Percentiles rank a stretch among this genome's conserved stretches.
Conservation (phyloP, 768 basidiomycete genomes). For the Boletellus ananas region DNA sequence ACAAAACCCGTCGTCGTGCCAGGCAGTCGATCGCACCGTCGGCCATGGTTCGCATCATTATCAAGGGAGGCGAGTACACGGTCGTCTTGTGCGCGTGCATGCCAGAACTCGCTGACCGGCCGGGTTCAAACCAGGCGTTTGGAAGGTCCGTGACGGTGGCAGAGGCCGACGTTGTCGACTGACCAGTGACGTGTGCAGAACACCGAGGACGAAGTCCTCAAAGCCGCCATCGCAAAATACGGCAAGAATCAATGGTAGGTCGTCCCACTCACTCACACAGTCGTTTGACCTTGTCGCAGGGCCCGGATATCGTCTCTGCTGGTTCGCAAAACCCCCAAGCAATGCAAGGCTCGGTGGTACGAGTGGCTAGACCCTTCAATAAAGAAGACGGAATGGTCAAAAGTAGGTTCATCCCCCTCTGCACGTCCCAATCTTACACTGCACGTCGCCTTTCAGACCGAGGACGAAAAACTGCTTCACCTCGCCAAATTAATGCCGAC, state of each 20-base stretch:
- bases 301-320: constrained; percentile 97
- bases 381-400: constrained; percentile 99
- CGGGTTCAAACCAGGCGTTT: constrained; percentile 51
- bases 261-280: neutral
- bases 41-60: constrained; percentile 82
- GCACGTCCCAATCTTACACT: neutral
- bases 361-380: constrained; percentile 99
- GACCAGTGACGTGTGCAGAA: constrained; percentile 47
- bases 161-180: neutral
- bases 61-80: constrained; percentile 70
- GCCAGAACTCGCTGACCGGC: neutral
- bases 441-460: constrained; percentile 51
- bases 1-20: neutral
- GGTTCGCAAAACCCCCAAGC: constrained; percentile 98
- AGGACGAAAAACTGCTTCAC: constrained; percentile 97
- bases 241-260: constrained; percentile 91
- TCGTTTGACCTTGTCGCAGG: constrained; percentile 41
- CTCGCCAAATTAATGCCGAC: constrained; percentile 99
- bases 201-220: constrained; percentile 97
- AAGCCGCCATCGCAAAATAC: constrained; percentile 97
- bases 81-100: neutral
- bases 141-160: constrained; percentile 57
- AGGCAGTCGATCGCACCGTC: neutral
- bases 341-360: constrained; percentile 99
- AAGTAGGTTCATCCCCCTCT: constrained; percentile 44